Conservation (phyloP, 257 asterid species). For the Ocimum tenuiflorum region DNA sequence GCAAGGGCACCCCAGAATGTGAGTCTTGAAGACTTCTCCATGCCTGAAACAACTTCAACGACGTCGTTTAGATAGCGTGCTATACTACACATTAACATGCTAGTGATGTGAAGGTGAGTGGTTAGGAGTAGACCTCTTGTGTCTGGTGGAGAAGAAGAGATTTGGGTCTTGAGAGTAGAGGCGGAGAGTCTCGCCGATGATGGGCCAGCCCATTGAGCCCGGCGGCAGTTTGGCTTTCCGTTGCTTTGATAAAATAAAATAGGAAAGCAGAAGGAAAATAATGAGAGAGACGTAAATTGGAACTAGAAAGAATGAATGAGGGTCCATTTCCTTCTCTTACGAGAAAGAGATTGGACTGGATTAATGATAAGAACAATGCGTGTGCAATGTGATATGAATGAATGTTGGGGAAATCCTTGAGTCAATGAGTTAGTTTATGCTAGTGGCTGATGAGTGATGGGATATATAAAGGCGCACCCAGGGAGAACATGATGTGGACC, state of each 20-base stretch:
- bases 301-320: conserved; percentile 10
- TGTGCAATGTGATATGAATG: too few species aligned
- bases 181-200: conserved; percentile 71
- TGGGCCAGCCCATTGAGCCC: conserved; percentile 91
- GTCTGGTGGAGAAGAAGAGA: conserved; percentile 44
- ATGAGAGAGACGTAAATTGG: conserved; percentile 23
- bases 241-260: conserved; percentile 5
- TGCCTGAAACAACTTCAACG: conserved; percentile 31
- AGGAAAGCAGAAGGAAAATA: conserved; percentile 8
- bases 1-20: conserved; percentile 69
- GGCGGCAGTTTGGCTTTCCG: conserved; percentile 52
- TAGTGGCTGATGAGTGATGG: neutral
- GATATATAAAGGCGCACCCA: conserved; percentile 22
- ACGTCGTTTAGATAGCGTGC: too few species aligned
- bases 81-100: neutral
- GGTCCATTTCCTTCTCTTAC: conserved; percentile 20
- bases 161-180: conserved; percentile 76
- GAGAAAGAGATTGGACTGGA: neutral
- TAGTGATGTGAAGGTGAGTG: neutral
- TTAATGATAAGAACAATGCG: too few species aligned
- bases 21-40: conserved; percentile 83
- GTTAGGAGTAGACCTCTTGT: conserved; percentile 36
- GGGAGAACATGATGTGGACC: neutral
- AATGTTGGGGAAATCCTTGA: too few species aligned
- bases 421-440: neutral